Evolutionary conservation across 805 yeast genomes (phyloP).

Genomic region (Lipomyces spencermartinsiae): DNA sequence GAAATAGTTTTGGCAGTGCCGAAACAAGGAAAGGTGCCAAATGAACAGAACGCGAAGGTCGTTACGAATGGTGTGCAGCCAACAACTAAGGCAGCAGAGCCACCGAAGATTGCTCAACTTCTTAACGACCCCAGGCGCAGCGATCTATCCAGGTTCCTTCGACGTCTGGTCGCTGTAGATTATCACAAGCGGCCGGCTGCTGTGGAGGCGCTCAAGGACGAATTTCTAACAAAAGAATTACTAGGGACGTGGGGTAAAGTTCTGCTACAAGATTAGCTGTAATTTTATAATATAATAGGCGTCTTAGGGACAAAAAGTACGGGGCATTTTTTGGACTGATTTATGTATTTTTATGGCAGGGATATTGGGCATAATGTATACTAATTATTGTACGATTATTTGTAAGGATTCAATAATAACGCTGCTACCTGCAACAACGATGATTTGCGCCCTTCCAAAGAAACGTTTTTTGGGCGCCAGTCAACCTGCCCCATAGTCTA

Average conservation of each 20-base stretch:
- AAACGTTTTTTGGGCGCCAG: too few relatives aligned
- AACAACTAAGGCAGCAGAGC: background rate
- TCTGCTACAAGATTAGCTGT: conserved; percentile 3
- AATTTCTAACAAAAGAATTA: conserved; percentile 27
- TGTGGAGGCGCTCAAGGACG: conserved; percentile 27
- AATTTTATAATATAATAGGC: background rate
- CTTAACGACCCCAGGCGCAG: conserved; percentile 22
- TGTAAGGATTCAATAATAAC: background rate
- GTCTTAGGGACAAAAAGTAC: background rate
- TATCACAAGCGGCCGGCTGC: conserved; percentile 25
- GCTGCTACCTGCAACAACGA: background rate
- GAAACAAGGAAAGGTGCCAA: background rate
- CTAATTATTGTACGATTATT: background rate
- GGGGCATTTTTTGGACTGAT: background rate
- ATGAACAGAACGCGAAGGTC: background rate
- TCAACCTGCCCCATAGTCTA: too few relatives aligned
- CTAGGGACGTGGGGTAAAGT: conserved; percentile 36
- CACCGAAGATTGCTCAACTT: conserved; percentile 7
- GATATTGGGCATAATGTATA: background rate
- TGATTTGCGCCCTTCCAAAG: background rate
- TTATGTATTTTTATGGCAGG: background rate
- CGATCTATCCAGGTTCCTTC: conserved; percentile 23
- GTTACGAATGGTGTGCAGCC: background rate
- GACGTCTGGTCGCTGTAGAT: conserved; percentile 21
- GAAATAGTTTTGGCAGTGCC: background rate